These are phyloP conservation scores for Tagetes patula DNA, from an alignment of 129 eudicot genomes.

Conservation along the genomic window DNA sequence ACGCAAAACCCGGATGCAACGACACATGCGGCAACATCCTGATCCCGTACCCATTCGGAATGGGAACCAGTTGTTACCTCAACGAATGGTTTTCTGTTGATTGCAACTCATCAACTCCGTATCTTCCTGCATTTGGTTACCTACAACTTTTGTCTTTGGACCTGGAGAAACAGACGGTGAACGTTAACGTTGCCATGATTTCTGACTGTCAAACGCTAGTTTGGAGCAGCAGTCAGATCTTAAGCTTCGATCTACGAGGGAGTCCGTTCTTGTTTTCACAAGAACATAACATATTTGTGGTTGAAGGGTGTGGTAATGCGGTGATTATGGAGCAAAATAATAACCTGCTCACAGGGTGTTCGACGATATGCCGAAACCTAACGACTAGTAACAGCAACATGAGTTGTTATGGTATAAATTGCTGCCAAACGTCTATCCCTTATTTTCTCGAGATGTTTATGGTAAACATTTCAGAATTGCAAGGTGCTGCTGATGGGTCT, in stretches of 20 bases:
- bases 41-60: slow-evolving; percentile 28
- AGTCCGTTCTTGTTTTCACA: slow-evolving; percentile 23
- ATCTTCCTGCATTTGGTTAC: slow-evolving; percentile 24
- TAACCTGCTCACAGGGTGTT: slow-evolving; percentile 32
- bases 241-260: slow-evolving; percentile 22
- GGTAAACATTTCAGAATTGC: slow-evolving; percentile 21
- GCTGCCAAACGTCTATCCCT: slow-evolving; percentile 32
- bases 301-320: slow-evolving; percentile 35
- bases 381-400: background rate
- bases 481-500: background rate
- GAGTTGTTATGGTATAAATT: slow-evolving; percentile 31
- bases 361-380: slow-evolving; percentile 24
- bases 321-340: slow-evolving; percentile 7
- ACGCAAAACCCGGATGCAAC: slow-evolving; percentile 33
- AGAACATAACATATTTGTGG: slow-evolving; percentile 21
- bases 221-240: slow-evolving; percentile 16
- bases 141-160: slow-evolving; percentile 18
- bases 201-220: slow-evolving; percentile 15
- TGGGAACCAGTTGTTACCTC: slow-evolving; percentile 19
- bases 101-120: slow-evolving; percentile 26
- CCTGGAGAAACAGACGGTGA: slow-evolving; percentile 28
- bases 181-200: slow-evolving; percentile 27
- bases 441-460: slow-evolving; percentile 25
- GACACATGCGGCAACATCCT: slow-evolving; percentile 22
- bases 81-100: slow-evolving; percentile 30